Evolutionary conservation across 805 yeast genomes (phyloP).

Genomic region (Nakazawaea holstii): DNA sequence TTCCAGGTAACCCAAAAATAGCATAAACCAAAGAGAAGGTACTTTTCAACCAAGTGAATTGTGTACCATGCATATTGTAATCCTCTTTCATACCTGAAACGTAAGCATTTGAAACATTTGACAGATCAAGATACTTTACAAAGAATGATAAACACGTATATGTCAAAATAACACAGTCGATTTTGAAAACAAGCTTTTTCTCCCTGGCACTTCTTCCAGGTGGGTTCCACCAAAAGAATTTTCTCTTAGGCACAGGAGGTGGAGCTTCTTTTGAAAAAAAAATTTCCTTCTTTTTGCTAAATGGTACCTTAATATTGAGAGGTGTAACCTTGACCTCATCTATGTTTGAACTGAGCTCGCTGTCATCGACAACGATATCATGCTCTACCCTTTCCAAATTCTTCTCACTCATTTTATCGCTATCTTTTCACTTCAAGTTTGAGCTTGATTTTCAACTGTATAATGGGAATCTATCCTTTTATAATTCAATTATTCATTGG

Average conservation of each 20-base stretch:
- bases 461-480: too few relatives aligned
- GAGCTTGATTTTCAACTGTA: too few relatives aligned
- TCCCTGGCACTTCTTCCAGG: slow-evolving; percentile 6
- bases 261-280: background rate
- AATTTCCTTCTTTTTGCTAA: background rate
- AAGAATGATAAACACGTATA: slow-evolving; percentile 36
- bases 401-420: background rate
- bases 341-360: background rate
- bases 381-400: background rate
- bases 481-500: too few relatives aligned
- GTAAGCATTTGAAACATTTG: slow-evolving; percentile 53
- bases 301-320: background rate
- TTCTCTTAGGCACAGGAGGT: background rate
- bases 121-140: slow-evolving; percentile 54
- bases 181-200: slow-evolving; percentile 8
- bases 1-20: slow-evolving; percentile 9
- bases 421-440: too few relatives aligned
- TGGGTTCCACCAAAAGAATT: slow-evolving; percentile 3
- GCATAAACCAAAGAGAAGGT: slow-evolving; percentile 18
- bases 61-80: slow-evolving; percentile 19
- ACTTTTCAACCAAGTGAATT: slow-evolving; percentile 22
- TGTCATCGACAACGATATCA: background rate
- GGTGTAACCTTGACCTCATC: background rate
- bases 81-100: slow-evolving; percentile 64
- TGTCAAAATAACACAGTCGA: slow-evolving; percentile 25